phyloP scores from a whole-genome alignment of 441 rosid genomes.

The Gossypium davidsonii region DNA sequence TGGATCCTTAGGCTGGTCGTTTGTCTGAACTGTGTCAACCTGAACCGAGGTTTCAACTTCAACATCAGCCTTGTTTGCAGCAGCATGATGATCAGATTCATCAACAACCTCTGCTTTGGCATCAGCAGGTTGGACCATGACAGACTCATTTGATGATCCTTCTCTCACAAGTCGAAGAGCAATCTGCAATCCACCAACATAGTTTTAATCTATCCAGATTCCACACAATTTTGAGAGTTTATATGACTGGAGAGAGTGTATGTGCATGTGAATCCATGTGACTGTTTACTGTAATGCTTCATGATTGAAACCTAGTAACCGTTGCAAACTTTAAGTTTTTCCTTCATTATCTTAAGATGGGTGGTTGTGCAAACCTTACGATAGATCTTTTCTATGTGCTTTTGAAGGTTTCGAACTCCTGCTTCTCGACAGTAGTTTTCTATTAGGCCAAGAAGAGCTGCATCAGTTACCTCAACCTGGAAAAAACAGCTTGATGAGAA shows the following conservation, averaged over 20 bases:
- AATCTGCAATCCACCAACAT: constrained; percentile 44
- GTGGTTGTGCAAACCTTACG: constrained; percentile 63
- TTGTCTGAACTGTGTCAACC: constrained; percentile 18
- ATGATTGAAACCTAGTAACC: not conserved
- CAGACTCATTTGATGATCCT: constrained; percentile 46
- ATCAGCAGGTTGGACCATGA: constrained; percentile 25
- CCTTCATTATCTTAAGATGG: not conserved
- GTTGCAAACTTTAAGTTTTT: not conserved
- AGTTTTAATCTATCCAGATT: constrained; percentile 1
- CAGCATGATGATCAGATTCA: constrained; percentile 23
- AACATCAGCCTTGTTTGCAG: constrained; percentile 19
- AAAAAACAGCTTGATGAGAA: constrained; percentile 5
- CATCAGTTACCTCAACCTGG: constrained; percentile 92
- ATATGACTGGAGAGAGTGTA: not conserved
- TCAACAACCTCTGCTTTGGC: constrained; percentile 24
- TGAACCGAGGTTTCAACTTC: constrained; percentile 27
- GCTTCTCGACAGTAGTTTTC: constrained; percentile 99
- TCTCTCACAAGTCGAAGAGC: constrained; percentile 82
- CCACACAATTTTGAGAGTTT: not conserved
- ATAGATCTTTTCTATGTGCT: constrained; percentile 96
- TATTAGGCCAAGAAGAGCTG: constrained; percentile 82
- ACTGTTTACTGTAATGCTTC: not conserved
- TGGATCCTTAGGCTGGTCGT: constrained; percentile 24
- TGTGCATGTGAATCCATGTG: not conserved
- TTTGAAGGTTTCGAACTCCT: constrained; percentile 98